Conservation (phyloP, 2,329 filamentous ascomycete genomes). For the Acarospora socialis region DNA sequence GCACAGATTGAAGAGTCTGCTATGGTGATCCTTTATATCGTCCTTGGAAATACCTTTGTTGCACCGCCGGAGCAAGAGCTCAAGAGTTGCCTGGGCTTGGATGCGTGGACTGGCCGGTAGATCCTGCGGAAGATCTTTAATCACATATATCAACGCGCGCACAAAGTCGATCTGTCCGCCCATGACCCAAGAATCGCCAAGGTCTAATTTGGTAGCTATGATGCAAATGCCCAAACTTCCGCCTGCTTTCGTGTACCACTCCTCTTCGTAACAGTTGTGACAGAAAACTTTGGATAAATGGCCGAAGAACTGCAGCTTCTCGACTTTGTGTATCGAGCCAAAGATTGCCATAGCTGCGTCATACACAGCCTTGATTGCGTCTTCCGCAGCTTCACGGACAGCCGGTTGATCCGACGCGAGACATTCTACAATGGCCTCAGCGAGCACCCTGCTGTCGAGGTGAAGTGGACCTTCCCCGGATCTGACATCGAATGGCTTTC, state of each 20-base stretch:
- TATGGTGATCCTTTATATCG: slow-evolving; percentile 54
- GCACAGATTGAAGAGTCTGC: slow-evolving; percentile 61
- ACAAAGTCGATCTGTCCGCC: slow-evolving; percentile 78
- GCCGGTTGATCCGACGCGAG: slow-evolving; percentile 69
- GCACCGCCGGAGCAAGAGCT: slow-evolving; percentile 63
- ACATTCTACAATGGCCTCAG: slow-evolving; percentile 80
- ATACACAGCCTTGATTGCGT: slow-evolving; percentile 63
- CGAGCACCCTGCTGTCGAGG: slow-evolving; percentile 74
- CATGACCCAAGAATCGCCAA: slow-evolving; percentile 72
- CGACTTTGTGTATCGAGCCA: slow-evolving; percentile 55
- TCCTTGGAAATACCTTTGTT: slow-evolving; percentile 68
- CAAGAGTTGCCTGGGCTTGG: slow-evolving; percentile 69
- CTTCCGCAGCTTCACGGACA: slow-evolving; percentile 70
- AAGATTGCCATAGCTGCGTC: slow-evolving; percentile 66
- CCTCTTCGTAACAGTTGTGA: slow-evolving; percentile 91
- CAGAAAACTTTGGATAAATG: slow-evolving; percentile 74
- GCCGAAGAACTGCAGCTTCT: slow-evolving; percentile 69
- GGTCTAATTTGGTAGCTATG: slow-evolving; percentile 66
- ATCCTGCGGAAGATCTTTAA: slow-evolving; percentile 95
- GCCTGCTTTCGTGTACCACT: slow-evolving; percentile 96
- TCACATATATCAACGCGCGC: slow-evolving; percentile 84
- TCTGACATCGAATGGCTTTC: slow-evolving; percentile 67
- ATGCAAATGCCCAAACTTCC: slow-evolving; percentile 83
- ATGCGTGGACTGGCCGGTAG: slow-evolving; percentile 77
- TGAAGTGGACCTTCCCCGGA: slow-evolving; percentile 76